These are phyloP conservation scores for Eutrema salsugineum DNA, from an alignment of 441 rosid species.

Conservation along the genomic window DNA sequence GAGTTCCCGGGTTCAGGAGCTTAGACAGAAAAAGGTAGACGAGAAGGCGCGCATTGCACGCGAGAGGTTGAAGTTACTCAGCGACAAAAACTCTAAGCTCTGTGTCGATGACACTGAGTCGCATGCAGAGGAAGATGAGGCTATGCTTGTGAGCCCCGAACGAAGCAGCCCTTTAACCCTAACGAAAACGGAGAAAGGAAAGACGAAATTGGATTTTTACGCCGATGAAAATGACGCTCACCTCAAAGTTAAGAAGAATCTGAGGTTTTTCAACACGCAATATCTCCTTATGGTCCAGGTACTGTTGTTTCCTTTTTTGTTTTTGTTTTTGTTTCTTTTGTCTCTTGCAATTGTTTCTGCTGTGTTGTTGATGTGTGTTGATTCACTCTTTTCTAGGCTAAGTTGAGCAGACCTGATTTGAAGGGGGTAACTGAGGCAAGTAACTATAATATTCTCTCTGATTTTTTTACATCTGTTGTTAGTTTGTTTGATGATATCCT, in stretches of 20 bases:
- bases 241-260: constrained; percentile 59
- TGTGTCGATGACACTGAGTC: neutral
- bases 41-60: constrained; percentile 45
- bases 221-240: constrained; percentile 23
- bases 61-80: constrained; percentile 38
- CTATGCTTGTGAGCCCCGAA: neutral
- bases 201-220: neutral
- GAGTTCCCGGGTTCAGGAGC: constrained; percentile 34
- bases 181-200: neutral
- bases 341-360: neutral
- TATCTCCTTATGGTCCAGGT: constrained; percentile 90
- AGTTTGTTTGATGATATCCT: neutral
- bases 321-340: neutral
- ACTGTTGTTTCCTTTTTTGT: neutral
- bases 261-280: constrained; percentile 74
- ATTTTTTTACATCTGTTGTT: neutral
- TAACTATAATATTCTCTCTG: neutral
- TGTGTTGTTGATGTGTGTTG: constrained; percentile 17
- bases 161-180: neutral
- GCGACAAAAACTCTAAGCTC: constrained; percentile 3
- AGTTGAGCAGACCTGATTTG: constrained; percentile 71
- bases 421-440: constrained; percentile 76
- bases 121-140: neutral
- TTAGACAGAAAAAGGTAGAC: constrained; percentile 15
- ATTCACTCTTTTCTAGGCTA: neutral